phyloP scores from a whole-genome alignment of 768 basidiomycete genomes.

The Strobilomyces dryophilus region DNA sequence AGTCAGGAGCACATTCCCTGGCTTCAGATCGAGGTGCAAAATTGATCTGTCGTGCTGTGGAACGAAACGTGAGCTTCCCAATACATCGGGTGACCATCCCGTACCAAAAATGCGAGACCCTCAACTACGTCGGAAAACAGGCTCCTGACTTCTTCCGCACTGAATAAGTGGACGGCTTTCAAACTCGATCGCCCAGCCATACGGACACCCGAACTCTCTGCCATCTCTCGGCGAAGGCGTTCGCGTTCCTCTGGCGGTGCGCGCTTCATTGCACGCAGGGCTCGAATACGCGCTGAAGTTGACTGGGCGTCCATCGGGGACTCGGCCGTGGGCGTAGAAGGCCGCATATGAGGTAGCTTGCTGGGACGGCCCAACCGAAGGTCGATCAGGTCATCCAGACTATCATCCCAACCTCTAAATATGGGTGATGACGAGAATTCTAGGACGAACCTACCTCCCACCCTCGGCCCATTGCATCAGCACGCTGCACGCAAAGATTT shows the following conservation, averaged over 20 bases:
- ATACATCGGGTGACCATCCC: conserved; percentile 18
- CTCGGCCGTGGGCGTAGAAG: conserved; percentile 15
- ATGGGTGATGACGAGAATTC: background rate
- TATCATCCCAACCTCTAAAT: conserved; percentile 20
- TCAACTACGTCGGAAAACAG: conserved; percentile 81
- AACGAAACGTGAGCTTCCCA: conserved; percentile 5
- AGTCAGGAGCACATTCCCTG: conserved; percentile 88
- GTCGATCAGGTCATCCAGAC: conserved; percentile 83
- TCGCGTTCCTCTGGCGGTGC: conserved; percentile 63
- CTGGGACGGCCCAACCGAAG: conserved; percentile 63
- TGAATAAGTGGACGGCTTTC: conserved; percentile 81
- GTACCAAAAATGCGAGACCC: conserved; percentile 84
- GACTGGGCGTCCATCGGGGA: conserved; percentile 42
- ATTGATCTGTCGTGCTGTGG: conserved; percentile 76
- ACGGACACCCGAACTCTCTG: conserved; percentile 25
- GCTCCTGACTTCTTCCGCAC: conserved; percentile 77
- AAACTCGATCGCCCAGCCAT: conserved; percentile 34
- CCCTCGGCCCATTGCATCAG: conserved; percentile 95
- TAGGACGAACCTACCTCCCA: conserved; percentile 45
- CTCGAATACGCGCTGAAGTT: conserved; percentile 69
- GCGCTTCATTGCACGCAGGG: conserved; percentile 66
- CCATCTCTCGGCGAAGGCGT: conserved; percentile 52
- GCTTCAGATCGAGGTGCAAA: conserved; percentile 90
- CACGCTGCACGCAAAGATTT: conserved; percentile 42
- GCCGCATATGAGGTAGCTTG: conserved; percentile 39